A percentile compares a stretch with the other conserved stretches of the same genome.
Evolutionary conservation across 257 asterid species (phyloP).

Genomic region (Jaltomata sinuosa): DNA sequence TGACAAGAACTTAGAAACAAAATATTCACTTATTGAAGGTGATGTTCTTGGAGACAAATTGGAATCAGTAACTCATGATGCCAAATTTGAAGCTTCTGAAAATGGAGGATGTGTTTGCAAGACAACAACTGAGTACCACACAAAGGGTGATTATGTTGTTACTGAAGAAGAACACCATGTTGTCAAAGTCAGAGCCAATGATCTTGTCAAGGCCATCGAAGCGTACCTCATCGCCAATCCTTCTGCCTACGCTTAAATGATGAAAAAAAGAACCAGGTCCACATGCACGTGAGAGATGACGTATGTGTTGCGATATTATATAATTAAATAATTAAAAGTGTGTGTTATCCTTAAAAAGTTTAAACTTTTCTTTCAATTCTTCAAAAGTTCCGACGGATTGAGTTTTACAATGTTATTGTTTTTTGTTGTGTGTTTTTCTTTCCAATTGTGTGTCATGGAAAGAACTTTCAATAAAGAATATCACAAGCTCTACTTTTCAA

Average conservation of each 20-base stretch:
- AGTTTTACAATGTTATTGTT: neutral
- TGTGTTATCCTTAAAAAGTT: neutral
- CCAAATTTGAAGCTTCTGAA: constrained; percentile 18
- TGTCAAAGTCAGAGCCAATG: constrained; percentile 17
- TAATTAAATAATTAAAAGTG: neutral
- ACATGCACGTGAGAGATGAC: neutral
- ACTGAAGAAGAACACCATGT: constrained; percentile 21
- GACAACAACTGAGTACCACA: constrained; percentile 15
- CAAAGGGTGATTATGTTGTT: constrained; percentile 20
- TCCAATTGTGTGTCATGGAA: neutral
- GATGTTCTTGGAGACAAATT: neutral
- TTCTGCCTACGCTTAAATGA: neutral
- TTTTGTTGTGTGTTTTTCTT: neutral
- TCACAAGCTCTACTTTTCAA: constrained; percentile 7
- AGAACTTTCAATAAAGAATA: neutral
- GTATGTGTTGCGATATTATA: neutral
- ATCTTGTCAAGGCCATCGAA: constrained; percentile 27
- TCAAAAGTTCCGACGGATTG: too few species aligned
- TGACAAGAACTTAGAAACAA: neutral
- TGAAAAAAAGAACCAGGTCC: neutral
- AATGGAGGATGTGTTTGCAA: constrained; percentile 26
- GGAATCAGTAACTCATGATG: constrained; percentile 20
- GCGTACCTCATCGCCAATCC: constrained; percentile 18
- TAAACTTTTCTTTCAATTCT: neutral
- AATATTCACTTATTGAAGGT: neutral